A percentile compares a stretch with the other conserved stretches of the same genome.
Evolutionary conservation across 371 early-diverging fungal genomes (phyloP).

Genomic region (Mucor circinelloides): DNA sequence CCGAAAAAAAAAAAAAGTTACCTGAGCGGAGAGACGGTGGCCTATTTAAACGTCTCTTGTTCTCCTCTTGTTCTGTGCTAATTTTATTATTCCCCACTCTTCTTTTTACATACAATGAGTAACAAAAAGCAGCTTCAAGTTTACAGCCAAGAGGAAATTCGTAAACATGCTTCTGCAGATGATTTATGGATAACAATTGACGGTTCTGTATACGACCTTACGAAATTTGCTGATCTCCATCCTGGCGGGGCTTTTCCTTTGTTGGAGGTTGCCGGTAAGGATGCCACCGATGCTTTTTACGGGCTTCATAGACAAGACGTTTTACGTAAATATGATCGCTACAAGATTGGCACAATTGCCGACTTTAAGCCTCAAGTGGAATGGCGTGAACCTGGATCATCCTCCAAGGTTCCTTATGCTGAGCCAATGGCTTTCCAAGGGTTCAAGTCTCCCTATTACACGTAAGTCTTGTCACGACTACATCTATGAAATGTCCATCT

Average conservation of each 20-base stretch:
- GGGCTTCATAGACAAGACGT: conserved; percentile 72
- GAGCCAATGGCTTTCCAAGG: conserved; percentile 53
- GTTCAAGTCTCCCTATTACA: conserved; percentile 57
- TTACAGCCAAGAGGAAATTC: conserved; percentile 72
- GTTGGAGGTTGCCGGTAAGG: conserved; percentile 72
- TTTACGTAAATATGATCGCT: conserved; percentile 52
- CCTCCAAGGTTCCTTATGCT: conserved; percentile 60
- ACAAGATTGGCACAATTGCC: conserved; percentile 54
- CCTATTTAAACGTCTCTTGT: not conserved
- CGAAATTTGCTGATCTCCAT: conserved; percentile 75
- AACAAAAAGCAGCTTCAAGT: conserved; percentile 16
- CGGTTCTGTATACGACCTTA: conserved; percentile 89
- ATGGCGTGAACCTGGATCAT: conserved; percentile 34
- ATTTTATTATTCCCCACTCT: not conserved
- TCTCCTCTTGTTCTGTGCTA: not conserved
- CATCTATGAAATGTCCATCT: not conserved
- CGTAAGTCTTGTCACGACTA: conserved; percentile 8
- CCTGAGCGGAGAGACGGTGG: too few species aligned
- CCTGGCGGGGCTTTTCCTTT: conserved; percentile 90
- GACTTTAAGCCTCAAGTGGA: conserved; percentile 38
- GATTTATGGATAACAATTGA: conserved; percentile 90
- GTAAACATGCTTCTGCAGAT: conserved; percentile 69
- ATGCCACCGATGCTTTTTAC: conserved; percentile 71
- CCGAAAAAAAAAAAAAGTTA: too few species aligned
- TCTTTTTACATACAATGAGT: not conserved